Percentiles rank a stretch among this genome's conserved stretches.
Conservation (phyloP, 2,329 filamentous ascomycete species). For the Epichloe coenophiala region DNA sequence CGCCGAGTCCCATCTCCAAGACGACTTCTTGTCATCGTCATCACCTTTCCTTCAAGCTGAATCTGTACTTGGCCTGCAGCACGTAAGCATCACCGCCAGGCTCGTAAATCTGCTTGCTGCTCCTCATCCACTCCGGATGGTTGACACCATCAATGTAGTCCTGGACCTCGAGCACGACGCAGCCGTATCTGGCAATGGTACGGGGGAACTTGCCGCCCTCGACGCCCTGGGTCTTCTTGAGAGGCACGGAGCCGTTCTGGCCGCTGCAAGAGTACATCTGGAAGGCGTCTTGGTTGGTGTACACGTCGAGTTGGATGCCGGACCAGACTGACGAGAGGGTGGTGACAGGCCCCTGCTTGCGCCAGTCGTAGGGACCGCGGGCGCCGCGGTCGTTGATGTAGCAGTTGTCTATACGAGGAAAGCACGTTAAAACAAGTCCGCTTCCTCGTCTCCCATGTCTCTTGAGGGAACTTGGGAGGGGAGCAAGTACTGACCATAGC, state of each 20-base stretch:
- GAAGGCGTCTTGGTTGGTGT: constrained; percentile 72
- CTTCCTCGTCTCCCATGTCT: not conserved
- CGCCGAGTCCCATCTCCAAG: not conserved
- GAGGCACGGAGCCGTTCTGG: constrained; percentile 55
- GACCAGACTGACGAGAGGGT: constrained; percentile 60
- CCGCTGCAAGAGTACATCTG: constrained; percentile 78
- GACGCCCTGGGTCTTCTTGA: constrained; percentile 60
- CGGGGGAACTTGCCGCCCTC: constrained; percentile 36
- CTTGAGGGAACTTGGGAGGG: not conserved
- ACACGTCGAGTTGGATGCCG: constrained; percentile 73
- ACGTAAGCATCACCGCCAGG: constrained; percentile 48
- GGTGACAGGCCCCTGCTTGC: constrained; percentile 43
- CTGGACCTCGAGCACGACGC: constrained; percentile 81
- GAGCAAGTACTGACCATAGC: constrained; percentile 50
- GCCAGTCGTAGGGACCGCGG: constrained; percentile 50
- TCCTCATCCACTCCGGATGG: constrained; percentile 71
- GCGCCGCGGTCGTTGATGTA: constrained; percentile 52
- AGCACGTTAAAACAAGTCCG: not conserved
- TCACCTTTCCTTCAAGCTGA: constrained; percentile 30
- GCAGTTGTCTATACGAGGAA: constrained; percentile 41
- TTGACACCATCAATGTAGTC: constrained; percentile 94
- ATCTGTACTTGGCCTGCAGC: constrained; percentile 48
- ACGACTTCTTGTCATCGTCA: constrained; percentile 3
- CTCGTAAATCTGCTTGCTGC: constrained; percentile 41
- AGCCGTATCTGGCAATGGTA: constrained; percentile 63